Base-by-base conservation (phyloP, 352 stramenopile genomes). In the Hyaloperonospora brassicae region DNA sequence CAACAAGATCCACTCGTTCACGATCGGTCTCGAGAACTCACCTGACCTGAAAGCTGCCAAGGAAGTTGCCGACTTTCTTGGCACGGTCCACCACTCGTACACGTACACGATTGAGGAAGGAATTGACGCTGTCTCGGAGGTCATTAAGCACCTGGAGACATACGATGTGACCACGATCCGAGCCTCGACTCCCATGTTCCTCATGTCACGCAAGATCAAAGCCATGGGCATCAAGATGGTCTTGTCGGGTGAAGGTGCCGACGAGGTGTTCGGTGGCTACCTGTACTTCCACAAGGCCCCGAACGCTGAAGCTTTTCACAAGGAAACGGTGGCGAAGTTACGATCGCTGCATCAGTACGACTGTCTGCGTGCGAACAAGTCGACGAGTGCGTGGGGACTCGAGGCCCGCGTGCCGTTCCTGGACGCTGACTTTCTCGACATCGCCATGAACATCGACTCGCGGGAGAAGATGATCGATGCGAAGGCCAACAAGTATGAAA, bases 141-240 rank as follows among this genome's bases (percentile, higher is more conserved):
- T 99, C 36, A 98, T 98, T 69, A 96, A 97, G 61, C 84, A 96
- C 68, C 60, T 99, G 5, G 96, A 99, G 79, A 99, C 96, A 25
- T 99, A 98, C 68, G 96, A 99, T 68, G 73, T 98, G 5, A 99
- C 96, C 23, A 99, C 96, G 1, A 97, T 99, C 61, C 89, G 97
- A 44, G 96, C 97, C 1, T 97, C 90, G 0, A 99, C 96, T 22
- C 97, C 97, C n/a, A 99, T 99, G 96, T 99, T 98, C 72, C 79
- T 99, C 46, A 99, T 99, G 96, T 81, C 86, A 6, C 74, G 96
- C 44, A 99, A 99, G 84, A 99, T 99, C 70, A 99, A 99, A 79
- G 97, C 96, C 46, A 98, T 99, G 93, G 96, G 96, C 43, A 98
- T 99, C 64, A 99, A 99, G 77, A 99, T 99, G 96, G 97, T 99